A percentile compares a stretch with the other conserved stretches of the same genome.
Evolutionary conservation across 495 filamentous ascomycete species (phyloP).

Genomic region (Neurospora intermedia): DNA sequence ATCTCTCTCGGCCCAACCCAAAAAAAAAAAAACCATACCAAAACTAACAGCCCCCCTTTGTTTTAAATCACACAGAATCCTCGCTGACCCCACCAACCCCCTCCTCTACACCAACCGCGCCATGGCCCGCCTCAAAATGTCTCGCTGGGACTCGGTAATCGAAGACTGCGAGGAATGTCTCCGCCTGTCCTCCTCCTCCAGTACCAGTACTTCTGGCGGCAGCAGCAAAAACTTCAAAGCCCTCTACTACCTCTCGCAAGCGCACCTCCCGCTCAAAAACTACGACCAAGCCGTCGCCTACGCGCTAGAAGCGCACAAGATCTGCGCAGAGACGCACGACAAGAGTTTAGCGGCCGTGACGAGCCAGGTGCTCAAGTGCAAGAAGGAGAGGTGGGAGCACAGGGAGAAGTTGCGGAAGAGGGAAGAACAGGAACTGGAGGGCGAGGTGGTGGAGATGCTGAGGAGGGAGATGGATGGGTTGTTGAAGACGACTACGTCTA

Average conservation of each 20-base stretch:
- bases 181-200: constrained; percentile 33
- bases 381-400: constrained; percentile 63
- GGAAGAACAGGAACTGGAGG: constrained; percentile 42
- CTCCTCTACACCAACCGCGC: constrained; percentile 80
- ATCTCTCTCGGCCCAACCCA: too few species aligned
- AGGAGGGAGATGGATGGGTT: constrained; percentile 20
- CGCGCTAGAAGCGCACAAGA: constrained; percentile 61
- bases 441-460: constrained; percentile 37
- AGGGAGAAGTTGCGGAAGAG: constrained; percentile 37
- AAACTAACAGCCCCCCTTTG: background rate
- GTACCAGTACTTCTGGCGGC: too few species aligned
- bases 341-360: constrained; percentile 56
- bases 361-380: constrained; percentile 58
- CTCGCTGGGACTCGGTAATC: constrained; percentile 62
- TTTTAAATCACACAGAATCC: constrained; percentile 29
- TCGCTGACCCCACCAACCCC: constrained; percentile 49
- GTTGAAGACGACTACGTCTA: constrained; percentile 2
- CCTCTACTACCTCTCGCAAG: constrained; percentile 72
- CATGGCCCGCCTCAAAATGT: constrained; percentile 67
- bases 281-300: constrained; percentile 64
- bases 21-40: too few species aligned
- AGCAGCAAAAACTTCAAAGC: constrained; percentile 51
- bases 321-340: constrained; percentile 51
- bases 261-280: constrained; percentile 62
- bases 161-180: constrained; percentile 69